Conservation (phyloP, 176 grass and related monocot species). For the Rhynchospora tenuis region DNA sequence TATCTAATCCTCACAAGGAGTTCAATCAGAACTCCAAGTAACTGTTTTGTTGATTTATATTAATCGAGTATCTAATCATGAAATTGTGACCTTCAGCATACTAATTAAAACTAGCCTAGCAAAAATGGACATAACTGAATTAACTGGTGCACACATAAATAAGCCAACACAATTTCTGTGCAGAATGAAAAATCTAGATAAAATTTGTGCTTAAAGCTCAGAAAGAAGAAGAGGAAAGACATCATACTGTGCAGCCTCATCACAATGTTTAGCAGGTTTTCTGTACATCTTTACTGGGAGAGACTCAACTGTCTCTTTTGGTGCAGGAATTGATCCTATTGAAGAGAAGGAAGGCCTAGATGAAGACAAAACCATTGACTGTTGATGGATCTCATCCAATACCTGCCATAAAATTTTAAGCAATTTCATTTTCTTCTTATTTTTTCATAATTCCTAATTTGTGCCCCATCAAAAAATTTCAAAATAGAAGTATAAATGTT, state of each 20-base stretch:
- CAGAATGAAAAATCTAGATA: not conserved
- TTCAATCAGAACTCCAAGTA: not conserved
- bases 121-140: not conserved
- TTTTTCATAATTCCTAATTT: not conserved
- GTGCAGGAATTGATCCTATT: slow-evolving; percentile 87
- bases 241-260: slow-evolving; percentile 74
- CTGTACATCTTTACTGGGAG: slow-evolving; percentile 75
- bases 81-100: not conserved
- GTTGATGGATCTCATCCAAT: slow-evolving; percentile 98
- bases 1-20: not conserved
- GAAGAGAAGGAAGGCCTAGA: slow-evolving; percentile 84
- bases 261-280: slow-evolving; percentile 53
- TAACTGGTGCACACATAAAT: not conserved
- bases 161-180: not conserved
- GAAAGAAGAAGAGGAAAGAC: not conserved
- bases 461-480: not conserved
- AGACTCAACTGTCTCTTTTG: slow-evolving; percentile 76
- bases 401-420: slow-evolving; percentile 46
- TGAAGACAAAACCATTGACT: slow-evolving; percentile 77
- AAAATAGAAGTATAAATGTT: not conserved
- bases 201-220: not conserved
- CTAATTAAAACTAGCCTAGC: not conserved
- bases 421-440: not conserved
- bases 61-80: not conserved
- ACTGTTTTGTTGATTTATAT: not conserved